Evolutionary conservation across 2,329 filamentous ascomycete genomes (phyloP).

Genomic region (Emmonsia crescens): DNA sequence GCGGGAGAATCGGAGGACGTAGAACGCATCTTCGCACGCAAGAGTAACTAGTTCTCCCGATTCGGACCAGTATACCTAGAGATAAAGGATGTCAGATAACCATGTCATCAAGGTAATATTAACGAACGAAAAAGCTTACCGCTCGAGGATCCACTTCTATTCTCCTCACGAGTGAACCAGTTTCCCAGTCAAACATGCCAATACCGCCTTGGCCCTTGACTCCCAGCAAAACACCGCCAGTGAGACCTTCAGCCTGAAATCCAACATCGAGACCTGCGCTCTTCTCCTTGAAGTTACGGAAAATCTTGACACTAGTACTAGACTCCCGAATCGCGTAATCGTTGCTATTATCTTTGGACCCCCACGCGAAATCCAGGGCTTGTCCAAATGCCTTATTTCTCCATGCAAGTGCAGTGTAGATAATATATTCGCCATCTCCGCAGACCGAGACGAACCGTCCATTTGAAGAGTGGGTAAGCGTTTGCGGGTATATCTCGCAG

Average conservation of each 20-base stretch:
- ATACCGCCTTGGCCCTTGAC: slow-evolving; percentile 92
- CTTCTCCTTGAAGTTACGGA: slow-evolving; percentile 96
- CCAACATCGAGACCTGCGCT: slow-evolving; percentile 80
- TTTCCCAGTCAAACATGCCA: slow-evolving; percentile 94
- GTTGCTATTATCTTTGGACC: slow-evolving; percentile 92
- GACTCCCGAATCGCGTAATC: slow-evolving; percentile 97
- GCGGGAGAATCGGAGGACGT: slow-evolving; percentile 81
- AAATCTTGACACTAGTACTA: slow-evolving; percentile 86
- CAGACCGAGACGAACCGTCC: slow-evolving; percentile 82
- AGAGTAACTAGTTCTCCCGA: slow-evolving; percentile 86
- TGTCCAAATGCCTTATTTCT: slow-evolving; percentile 96
- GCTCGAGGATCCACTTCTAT: slow-evolving; percentile 68
- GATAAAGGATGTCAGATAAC: slow-evolving; percentile 6
- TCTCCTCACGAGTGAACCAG: slow-evolving; percentile 74
- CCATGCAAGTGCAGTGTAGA: slow-evolving; percentile 93
- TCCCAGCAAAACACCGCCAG: slow-evolving; percentile 79
- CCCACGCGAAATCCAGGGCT: slow-evolving; percentile 94
- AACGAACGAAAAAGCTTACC: slow-evolving; percentile 27
- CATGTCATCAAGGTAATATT: neutral
- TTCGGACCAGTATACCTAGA: slow-evolving; percentile 89
- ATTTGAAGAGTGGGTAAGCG: slow-evolving; percentile 89
- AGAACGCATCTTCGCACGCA: slow-evolving; percentile 90
- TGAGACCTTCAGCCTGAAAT: slow-evolving; percentile 86
- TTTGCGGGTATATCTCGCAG: slow-evolving; percentile 94
- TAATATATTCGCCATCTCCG: slow-evolving; percentile 97